These are phyloP conservation scores for Yamadazyma triangularis DNA, from an alignment of 1,139 yeast species.

Conservation along the genomic window DNA sequence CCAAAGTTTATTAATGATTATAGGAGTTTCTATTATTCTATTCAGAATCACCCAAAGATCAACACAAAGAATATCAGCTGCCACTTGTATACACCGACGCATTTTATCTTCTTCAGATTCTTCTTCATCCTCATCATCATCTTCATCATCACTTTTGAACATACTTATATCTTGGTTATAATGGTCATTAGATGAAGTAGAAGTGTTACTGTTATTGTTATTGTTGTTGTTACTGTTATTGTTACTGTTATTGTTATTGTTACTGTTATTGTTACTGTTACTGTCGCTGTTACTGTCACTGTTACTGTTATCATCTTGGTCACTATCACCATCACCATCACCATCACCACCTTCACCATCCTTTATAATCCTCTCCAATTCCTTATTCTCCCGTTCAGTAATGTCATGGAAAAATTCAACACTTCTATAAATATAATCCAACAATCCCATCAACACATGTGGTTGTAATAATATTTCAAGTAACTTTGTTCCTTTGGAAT, in stretches of 20 bases:
- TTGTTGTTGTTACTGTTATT: not conserved
- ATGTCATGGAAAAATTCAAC: constrained; percentile 36
- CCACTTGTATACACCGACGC: constrained; percentile 37
- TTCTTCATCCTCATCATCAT: constrained; percentile 14
- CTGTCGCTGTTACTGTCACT: constrained; percentile 1
- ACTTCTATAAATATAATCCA: constrained; percentile 32
- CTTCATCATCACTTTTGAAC: constrained; percentile 4
- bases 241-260: not conserved
- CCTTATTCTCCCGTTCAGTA: constrained; percentile 21
- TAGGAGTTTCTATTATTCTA: constrained; percentile 42
- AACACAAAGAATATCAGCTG: constrained; percentile 40
- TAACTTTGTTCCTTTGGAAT: constrained; percentile 37
- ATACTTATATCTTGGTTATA: no score
- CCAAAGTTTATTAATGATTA: constrained; percentile 40
- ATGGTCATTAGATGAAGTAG: not conserved
- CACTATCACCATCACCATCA: constrained; percentile 6
- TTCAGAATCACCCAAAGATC: constrained; percentile 45
- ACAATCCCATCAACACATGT: constrained; percentile 38
- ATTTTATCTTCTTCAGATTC: constrained; percentile 34
- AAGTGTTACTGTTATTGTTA: not conserved
- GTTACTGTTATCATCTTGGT: constrained; percentile 8
- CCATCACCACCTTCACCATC: constrained; percentile 13
- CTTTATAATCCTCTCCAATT: constrained; percentile 12
- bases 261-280: not conserved
- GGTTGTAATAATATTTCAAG: constrained; percentile 44